Base-by-base conservation (phyloP, 257 asterid genomes). In the Solanum chmielewskii region DNA sequence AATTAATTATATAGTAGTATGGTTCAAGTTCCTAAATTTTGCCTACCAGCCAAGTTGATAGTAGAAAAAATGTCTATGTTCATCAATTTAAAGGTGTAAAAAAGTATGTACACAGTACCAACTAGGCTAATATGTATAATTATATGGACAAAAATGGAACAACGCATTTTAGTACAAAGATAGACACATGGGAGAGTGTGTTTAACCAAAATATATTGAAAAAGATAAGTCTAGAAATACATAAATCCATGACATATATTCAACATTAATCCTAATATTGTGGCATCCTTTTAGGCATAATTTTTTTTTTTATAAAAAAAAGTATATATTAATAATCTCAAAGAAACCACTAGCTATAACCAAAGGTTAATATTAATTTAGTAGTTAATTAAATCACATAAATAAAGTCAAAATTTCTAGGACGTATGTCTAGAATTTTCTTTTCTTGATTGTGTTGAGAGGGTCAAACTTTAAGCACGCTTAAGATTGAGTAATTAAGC, bases 141-240 rank as follows among this genome's bases (percentile, higher is more conserved):
- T 59, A 3, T 59, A 59, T 27, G 68, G n/a, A 66, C 66, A 39
- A n/a, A 68, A 73, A 27, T 49, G 27, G 37, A 81, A 81, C 85
- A n/a, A 81, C 85, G 21, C 85, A 71, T 52, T 18, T 13, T 31
- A 47, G 42, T 45, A 80, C 21, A 27, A 47, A 27, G 16, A 80
- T 49, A 71, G 73, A 73, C 88, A 78, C 87, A 86, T 85, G 85
- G 90, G 86, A 87, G 90, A 89, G 87, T 80, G 78, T 87, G 78
- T 87, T 56, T 18, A 76, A 39, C 78, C 56, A 60, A 64, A 70
- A 80, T 84, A 62, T 74, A 62, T 74, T 37, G 62, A 23, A 59
- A 41, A 59, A 47, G 86, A 87, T 82, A 85, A 62, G 77, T 93
- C 93, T 93, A 95, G 93, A 94, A 78, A 86, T 74, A 84, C 33